Conservation (phyloP, 208 protist genomes). For the Acanthamoeba culbertsoni region DNA sequence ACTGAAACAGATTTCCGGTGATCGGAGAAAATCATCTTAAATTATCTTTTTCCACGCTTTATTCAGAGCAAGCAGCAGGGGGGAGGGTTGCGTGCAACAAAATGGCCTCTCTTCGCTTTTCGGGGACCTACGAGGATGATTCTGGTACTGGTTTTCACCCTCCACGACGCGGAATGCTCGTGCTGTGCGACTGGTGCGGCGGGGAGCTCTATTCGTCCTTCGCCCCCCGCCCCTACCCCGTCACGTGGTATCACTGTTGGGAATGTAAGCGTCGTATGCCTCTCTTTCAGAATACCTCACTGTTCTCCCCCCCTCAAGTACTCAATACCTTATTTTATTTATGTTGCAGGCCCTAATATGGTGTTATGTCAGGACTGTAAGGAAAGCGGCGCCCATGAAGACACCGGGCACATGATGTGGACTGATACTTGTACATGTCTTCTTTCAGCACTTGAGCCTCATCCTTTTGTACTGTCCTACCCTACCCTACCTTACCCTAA, state of each 20-base stretch:
- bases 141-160: neutral
- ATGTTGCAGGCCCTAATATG: neutral
- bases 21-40: too few species aligned
- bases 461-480: neutral
- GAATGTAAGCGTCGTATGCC: neutral
- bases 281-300: neutral
- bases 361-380: neutral
- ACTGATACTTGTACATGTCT: neutral
- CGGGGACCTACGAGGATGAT: neutral
- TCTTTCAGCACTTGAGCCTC: neutral
- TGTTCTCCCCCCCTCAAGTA: neutral
- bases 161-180: neutral
- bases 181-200: neutral
- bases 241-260: neutral
- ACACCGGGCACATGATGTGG: neutral
- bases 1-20: too few species aligned
- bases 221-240: neutral
- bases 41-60: too few species aligned
- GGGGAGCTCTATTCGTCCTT: neutral
- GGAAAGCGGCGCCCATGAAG: neutral
- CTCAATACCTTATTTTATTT: neutral
- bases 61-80: too few species aligned
- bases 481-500: neutral
- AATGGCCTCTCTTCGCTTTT: neutral
- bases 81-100: too few species aligned